Base-by-base conservation (phyloP, 139 green algal species). In the Ettlia oleoabundans region DNA sequence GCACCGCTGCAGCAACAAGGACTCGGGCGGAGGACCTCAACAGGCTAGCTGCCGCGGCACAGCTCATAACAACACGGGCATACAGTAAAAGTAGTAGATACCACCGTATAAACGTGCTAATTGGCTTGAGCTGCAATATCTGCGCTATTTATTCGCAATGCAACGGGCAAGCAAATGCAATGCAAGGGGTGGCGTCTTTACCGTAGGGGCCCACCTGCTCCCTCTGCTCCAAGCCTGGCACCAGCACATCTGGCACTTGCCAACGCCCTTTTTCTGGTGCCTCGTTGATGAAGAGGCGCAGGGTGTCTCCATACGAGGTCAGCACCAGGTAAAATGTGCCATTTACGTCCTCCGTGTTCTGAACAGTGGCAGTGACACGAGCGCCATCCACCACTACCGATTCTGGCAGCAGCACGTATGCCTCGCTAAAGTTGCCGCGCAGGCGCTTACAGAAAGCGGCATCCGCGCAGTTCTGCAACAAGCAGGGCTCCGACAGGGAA, bases 381-480 rank as follows among this genome's bases (percentile, higher is more conserved):
- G 82, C 42, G 0, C 81, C 89, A 10, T 86, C 52, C 8, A 95
- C 85, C 3, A 13, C 30, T n/a, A 96, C 71, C 38, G 77, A 90
- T n/a, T 80, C 76, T 1, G 92, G 78, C 28, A 86, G 41, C 22
- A 98, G 78, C 5, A 64, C 80, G 63, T 93, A 98, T 13, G 81
- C 79, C 4, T 87, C 52, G 37, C 88, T 87, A 64, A 76, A 84
- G 33, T 53, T 83, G 21, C 91, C 88, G 10, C 96, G 86, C 62
- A 97, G 93, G 6, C 95, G 89, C 0, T 82, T 86, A 86, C 97
- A 99, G 86, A 99, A 99, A 18, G 79, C 84, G 0, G 88, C 84
- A 37, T 96, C 88, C 1, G 86, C 80, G 88, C 96, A 99, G 70
- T 92, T 98, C 90, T 97, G 91, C 77, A n/a, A 13, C 28, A 63